These are phyloP conservation scores for Ophiocordyceps australis DNA, from an alignment of 2,329 filamentous ascomycete species.

Conservation along the genomic window DNA sequence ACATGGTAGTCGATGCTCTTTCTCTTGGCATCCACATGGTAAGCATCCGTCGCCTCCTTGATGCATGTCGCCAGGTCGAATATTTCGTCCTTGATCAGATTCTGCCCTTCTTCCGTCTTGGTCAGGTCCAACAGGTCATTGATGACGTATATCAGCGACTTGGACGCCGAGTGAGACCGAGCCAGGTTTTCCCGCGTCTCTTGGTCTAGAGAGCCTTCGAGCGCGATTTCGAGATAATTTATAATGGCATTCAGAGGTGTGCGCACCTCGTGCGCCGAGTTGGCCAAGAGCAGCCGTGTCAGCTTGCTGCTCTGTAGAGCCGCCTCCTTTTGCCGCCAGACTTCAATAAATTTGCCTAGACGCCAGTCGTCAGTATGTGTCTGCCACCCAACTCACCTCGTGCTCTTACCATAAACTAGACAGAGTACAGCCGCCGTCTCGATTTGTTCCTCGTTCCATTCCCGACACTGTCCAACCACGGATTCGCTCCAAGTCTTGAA, in stretches of 20 bases:
- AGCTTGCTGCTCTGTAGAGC: constrained; percentile 68
- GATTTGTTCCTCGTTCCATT: constrained; percentile 79
- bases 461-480: constrained; percentile 62
- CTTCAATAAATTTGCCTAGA: constrained; percentile 67
- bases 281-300: constrained; percentile 61
- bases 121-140: constrained; percentile 82
- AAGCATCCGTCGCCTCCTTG: constrained; percentile 59
- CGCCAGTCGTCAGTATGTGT: constrained; percentile 1
- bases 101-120: constrained; percentile 68
- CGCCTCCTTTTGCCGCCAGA: constrained; percentile 81
- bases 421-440: constrained; percentile 80
- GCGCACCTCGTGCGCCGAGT: constrained; percentile 81
- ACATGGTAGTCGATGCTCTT: constrained; percentile 60
- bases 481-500: constrained; percentile 72
- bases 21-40: constrained; percentile 53
- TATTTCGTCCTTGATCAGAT: constrained; percentile 61
- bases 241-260: constrained; percentile 88
- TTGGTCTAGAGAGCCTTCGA: constrained; percentile 61
- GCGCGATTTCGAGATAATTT: constrained; percentile 80
- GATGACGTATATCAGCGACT: constrained; percentile 85
- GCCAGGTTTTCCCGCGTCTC: constrained; percentile 75
- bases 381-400: neutral
- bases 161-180: constrained; percentile 77
- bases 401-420: constrained; percentile 55
- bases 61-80: constrained; percentile 59